Evolutionary conservation across 257 asterid species (phyloP).

Genomic region (Nicotiana sylvestris): DNA sequence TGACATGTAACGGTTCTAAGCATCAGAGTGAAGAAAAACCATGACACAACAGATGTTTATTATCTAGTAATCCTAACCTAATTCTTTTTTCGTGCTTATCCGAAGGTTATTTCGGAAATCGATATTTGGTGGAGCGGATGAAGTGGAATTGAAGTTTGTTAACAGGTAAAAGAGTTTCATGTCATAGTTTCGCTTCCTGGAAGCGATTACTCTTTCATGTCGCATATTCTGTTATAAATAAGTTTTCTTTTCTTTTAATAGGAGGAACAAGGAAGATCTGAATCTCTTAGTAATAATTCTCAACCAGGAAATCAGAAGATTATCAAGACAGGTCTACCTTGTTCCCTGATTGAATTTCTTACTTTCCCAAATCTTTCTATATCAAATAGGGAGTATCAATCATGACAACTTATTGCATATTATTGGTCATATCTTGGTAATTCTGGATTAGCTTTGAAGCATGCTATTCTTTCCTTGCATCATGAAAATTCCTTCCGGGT

Average conservation of each 20-base stretch:
- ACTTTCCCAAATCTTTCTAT: not conserved
- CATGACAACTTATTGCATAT: not conserved
- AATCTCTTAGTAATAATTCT: conserved; percentile 66
- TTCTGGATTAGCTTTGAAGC: not conserved
- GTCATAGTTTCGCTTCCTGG: not conserved
- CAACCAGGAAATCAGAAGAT: conserved; percentile 87
- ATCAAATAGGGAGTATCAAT: not conserved
- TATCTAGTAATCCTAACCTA: not conserved
- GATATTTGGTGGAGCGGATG: conserved; percentile 95
- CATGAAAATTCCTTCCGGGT: not conserved
- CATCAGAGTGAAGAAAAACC: conserved; percentile 3
- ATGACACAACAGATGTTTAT: not conserved
- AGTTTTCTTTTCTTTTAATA: conserved; percentile 21
- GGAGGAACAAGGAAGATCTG: conserved; percentile 85
- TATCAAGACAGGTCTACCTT: conserved; percentile 71
- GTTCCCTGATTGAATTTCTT: conserved; percentile 6
- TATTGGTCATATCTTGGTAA: not conserved
- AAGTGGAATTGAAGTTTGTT: conserved; percentile 87
- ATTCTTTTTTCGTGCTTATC: not conserved
- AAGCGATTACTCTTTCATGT: not conserved
- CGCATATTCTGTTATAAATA: not conserved
- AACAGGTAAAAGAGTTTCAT: conserved; percentile 52
- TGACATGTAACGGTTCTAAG: not conserved
- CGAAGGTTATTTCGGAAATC: conserved; percentile 78
- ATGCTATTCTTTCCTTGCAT: not conserved